Percentiles rank a stretch among this genome's conserved stretches.
phyloP scores from a whole-genome alignment of 1,284 basidiomycete genomes.

The Ustilago shanxiensis region DNA sequence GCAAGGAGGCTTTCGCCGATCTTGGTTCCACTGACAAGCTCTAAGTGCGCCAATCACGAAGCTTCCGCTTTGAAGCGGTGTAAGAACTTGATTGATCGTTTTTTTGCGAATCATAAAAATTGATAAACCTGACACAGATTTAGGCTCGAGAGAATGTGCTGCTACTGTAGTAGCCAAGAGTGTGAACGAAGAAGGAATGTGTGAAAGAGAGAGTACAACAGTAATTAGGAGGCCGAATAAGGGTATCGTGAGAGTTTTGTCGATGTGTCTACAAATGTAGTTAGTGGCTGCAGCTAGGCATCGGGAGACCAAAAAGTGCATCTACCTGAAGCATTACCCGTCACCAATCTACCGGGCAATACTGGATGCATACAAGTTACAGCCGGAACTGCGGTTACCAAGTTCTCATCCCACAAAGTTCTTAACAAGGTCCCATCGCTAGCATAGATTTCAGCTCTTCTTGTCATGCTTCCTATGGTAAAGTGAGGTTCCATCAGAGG shows the following conservation, averaged over 20 bases:
- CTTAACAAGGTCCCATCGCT: conserved; percentile 56
- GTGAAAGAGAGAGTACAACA: not conserved
- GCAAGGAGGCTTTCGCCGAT: conserved; percentile 91
- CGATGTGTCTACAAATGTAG: not conserved
- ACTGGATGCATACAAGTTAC: conserved; percentile 65
- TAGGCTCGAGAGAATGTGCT: not conserved
- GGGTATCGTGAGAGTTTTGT: not conserved
- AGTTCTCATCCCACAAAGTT: conserved; percentile 62
- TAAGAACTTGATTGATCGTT: not conserved
- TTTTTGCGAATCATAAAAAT: not conserved
- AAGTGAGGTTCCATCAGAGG: conserved; percentile 61
- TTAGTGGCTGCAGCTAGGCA: conserved; percentile 1
- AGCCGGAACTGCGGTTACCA: conserved; percentile 66
- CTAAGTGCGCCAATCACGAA: conserved; percentile 26
- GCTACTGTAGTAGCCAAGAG: not conserved
- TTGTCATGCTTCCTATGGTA: conserved; percentile 65
- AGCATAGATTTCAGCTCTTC: conserved; percentile 63
- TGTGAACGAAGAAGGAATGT: not conserved
- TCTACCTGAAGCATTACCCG: conserved; percentile 62
- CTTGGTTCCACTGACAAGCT: conserved; percentile 74
- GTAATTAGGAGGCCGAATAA: too few relatives aligned
- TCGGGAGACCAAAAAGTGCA: conserved; percentile 59
- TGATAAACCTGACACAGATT: not conserved
- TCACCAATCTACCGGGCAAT: conserved; percentile 50
- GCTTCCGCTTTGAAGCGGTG: not conserved